Evolutionary conservation across 2,329 filamentous ascomycete species (phyloP).

Genomic region (Cryphonectria naterciae): DNA sequence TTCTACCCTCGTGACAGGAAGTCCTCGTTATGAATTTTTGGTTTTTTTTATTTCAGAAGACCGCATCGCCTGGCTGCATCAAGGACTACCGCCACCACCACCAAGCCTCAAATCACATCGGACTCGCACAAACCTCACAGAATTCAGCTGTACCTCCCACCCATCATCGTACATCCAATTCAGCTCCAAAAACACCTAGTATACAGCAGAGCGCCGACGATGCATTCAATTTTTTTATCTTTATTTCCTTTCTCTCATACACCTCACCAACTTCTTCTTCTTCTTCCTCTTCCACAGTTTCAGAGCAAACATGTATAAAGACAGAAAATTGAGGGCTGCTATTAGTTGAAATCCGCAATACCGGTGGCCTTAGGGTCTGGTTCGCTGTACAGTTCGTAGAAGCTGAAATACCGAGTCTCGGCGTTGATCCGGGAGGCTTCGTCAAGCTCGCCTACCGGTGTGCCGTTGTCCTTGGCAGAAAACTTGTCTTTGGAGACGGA

Average conservation of each 20-base stretch:
- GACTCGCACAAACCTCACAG: neutral
- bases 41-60: neutral
- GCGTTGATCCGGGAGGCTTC: slow-evolving; percentile 55
- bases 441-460: slow-evolving; percentile 50
- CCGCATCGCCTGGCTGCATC: neutral
- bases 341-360: slow-evolving; percentile 56
- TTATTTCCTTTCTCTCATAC: neutral
- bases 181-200: slow-evolving; percentile 20
- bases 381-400: slow-evolving; percentile 57
- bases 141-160: neutral
- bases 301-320: neutral
- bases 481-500: slow-evolving; percentile 48
- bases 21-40: neutral
- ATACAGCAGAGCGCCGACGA: slow-evolving; percentile 28
- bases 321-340: neutral
- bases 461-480: slow-evolving; percentile 52
- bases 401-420: slow-evolving; percentile 54
- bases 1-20: neutral
- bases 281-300: neutral
- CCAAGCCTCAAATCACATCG: neutral
- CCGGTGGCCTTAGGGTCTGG: slow-evolving; percentile 52
- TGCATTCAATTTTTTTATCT: slow-evolving; percentile 22
- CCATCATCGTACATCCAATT: slow-evolving; percentile 21
- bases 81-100: neutral
- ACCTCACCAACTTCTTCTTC: neutral